Evolutionary conservation across 352 stramenopile species (phyloP).

Genomic region (Peronosclerospora sorghi): DNA sequence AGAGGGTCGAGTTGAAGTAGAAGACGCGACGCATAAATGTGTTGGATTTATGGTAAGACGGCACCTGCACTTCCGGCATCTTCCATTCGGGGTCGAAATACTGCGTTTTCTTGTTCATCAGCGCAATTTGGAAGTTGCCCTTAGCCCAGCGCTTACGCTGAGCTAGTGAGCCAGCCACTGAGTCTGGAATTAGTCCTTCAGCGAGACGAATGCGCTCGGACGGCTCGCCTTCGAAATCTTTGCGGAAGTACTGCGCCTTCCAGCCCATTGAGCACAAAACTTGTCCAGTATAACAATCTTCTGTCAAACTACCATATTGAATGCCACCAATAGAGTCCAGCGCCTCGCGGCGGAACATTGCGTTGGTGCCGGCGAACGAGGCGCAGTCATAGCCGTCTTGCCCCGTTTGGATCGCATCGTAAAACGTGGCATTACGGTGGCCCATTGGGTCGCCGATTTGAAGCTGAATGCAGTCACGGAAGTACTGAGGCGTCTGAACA

Average conservation of each 20-base stretch:
- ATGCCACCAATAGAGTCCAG: conserved; percentile 80
- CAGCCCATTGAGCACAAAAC: conserved; percentile 69
- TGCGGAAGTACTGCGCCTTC: conserved; percentile 82
- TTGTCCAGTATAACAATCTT: conserved; percentile 79
- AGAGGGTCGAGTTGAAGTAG: conserved; percentile 74
- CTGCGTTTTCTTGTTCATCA: conserved; percentile 79
- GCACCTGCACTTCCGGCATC: conserved; percentile 45
- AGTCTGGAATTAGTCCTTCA: conserved; percentile 67
- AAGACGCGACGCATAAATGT: conserved; percentile 71
- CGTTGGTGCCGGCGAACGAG: conserved; percentile 77
- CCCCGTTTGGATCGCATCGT: conserved; percentile 79
- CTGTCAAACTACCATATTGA: conserved; percentile 78
- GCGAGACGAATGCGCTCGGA: conserved; percentile 68
- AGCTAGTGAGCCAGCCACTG: conserved; percentile 54
- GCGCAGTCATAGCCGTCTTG: conserved; percentile 79
- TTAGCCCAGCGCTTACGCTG: conserved; percentile 80
- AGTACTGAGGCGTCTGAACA: conserved; percentile 80
- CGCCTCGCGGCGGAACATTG: conserved; percentile 75
- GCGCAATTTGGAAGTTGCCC: conserved; percentile 75
- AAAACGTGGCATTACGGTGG: conserved; percentile 79
- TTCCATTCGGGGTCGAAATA: conserved; percentile 79
- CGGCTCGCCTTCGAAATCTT: conserved; percentile 75
- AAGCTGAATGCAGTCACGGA: conserved; percentile 73
- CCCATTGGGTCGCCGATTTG: conserved; percentile 73
- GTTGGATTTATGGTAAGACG: conserved; percentile 50